Evolutionary conservation across 352 stramenopile genomes (phyloP).

Genomic region (Phytophthora vignae): DNA sequence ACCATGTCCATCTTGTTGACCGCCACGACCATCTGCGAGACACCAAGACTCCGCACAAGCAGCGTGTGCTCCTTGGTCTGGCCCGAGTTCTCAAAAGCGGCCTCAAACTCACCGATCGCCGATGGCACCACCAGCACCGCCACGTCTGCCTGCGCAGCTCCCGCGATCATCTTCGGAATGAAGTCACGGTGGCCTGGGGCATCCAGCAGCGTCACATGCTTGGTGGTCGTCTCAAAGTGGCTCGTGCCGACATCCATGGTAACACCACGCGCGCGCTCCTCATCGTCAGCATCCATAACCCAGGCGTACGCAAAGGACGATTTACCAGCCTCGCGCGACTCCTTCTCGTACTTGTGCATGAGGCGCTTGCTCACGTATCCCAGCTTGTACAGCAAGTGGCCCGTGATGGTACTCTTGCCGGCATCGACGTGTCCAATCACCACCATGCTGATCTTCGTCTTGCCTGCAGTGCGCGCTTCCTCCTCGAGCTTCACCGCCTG

Average conservation of each 20-base stretch:
- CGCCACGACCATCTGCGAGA: conserved; percentile 96
- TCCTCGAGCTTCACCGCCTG: conserved; percentile 54
- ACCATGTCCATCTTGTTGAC: conserved; percentile 99
- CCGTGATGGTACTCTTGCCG: conserved; percentile 98
- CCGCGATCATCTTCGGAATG: conserved; percentile 98
- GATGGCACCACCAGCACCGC: conserved; percentile 96
- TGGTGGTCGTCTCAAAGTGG: conserved; percentile 89
- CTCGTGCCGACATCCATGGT: conserved; percentile 98
- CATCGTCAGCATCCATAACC: conserved; percentile 92
- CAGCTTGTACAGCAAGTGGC: conserved; percentile 94
- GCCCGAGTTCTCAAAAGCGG: conserved; percentile 93
- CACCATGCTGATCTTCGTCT: conserved; percentile 94
- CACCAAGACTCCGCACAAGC: conserved; percentile 93
- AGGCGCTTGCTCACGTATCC: conserved; percentile 88
- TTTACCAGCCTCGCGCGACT: conserved; percentile 92
- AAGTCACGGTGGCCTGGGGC: conserved; percentile 98
- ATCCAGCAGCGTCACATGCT: conserved; percentile 96
- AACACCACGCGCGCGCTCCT: conserved; percentile 94
- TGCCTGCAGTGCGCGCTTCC: conserved; percentile 55
- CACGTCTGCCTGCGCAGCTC: conserved; percentile 92
- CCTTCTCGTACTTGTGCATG: conserved; percentile 94
- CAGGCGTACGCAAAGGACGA: conserved; percentile 97
- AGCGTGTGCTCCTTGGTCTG: conserved; percentile 99
- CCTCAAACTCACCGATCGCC: conserved; percentile 95
- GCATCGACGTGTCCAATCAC: conserved; percentile 98